These are phyloP conservation scores for Coemansia sp. DNA, from an alignment of 192 early-diverging fungal species.

Conservation along the genomic window DNA sequence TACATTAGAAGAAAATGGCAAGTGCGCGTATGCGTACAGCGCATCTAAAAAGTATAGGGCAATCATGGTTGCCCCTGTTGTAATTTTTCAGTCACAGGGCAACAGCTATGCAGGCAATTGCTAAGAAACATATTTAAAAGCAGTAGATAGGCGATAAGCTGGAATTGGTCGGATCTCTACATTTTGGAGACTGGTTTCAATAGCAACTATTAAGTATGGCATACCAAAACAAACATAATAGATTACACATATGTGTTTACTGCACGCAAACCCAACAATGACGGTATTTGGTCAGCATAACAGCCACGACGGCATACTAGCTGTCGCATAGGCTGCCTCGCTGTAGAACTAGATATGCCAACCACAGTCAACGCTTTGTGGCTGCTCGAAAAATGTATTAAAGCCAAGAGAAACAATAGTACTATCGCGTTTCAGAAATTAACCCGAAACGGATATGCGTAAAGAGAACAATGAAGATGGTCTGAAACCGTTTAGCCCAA, in stretches of 20 bases:
- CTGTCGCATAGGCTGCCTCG: too few species aligned
- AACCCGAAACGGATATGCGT: slow-evolving; percentile 6
- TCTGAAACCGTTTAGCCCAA: background rate
- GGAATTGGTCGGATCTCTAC: background rate
- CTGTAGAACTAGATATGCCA: background rate
- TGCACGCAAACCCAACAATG: background rate
- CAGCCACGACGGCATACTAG: background rate
- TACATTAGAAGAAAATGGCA: background rate
- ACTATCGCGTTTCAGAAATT: background rate
- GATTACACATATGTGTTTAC: background rate
- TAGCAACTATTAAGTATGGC: background rate
- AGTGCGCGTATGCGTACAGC: background rate
- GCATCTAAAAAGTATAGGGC: background rate
- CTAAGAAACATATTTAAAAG: background rate
- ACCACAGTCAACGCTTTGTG: background rate
- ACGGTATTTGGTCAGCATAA: slow-evolving; percentile 1
- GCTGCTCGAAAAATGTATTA: background rate
- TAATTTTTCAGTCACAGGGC: background rate
- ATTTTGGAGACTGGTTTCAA: background rate
- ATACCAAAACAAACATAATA: background rate
- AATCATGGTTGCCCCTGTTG: background rate
- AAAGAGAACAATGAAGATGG: slow-evolving; percentile 2
- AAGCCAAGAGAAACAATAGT: background rate
- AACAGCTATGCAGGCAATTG: background rate
- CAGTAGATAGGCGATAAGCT: background rate